A percentile compares a stretch with the other conserved stretches of the same genome.
phyloP scores from a whole-genome alignment of 1,284 basidiomycete genomes.

The Tilletia walkeri region DNA sequence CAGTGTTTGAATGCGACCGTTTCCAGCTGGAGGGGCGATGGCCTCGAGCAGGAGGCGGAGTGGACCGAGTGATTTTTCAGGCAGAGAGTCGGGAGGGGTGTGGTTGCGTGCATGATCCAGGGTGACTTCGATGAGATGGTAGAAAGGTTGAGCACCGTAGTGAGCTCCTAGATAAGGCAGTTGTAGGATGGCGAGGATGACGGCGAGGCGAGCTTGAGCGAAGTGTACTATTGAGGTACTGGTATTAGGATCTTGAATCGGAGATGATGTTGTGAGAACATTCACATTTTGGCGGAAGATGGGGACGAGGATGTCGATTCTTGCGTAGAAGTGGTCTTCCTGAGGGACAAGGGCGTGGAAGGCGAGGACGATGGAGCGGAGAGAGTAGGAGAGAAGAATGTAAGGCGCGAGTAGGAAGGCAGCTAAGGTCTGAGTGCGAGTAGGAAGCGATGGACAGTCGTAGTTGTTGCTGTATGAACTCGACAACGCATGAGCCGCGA shows the following conservation, averaged over 20 bases:
- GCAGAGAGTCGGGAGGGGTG: not conserved
- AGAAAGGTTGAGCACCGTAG: not conserved
- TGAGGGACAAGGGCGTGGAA: not conserved
- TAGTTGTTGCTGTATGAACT: too few species aligned
- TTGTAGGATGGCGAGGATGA: not conserved
- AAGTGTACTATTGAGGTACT: not conserved
- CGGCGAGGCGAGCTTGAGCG: not conserved
- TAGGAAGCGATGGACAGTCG: not conserved
- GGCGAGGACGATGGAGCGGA: not conserved
- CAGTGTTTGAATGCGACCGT: not conserved
- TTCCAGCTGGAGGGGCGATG: not conserved
- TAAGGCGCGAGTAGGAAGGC: not conserved
- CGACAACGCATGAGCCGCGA: not conserved
- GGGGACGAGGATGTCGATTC: not conserved
- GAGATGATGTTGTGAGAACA: not conserved
- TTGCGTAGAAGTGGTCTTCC: not conserved
- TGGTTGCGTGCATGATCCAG: not conserved
- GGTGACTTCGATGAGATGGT: not conserved
- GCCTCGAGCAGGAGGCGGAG: not conserved
- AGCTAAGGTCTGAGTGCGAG: not conserved
- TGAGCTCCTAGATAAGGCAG: not conserved
- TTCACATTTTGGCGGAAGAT: not conserved
- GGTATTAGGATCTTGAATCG: not conserved
- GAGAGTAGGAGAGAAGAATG: conserved; percentile 1
- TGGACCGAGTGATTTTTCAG: not conserved